phyloP scores from a whole-genome alignment of 495 filamentous ascomycete species.

The Diplogelasinospora grovesii region DNA sequence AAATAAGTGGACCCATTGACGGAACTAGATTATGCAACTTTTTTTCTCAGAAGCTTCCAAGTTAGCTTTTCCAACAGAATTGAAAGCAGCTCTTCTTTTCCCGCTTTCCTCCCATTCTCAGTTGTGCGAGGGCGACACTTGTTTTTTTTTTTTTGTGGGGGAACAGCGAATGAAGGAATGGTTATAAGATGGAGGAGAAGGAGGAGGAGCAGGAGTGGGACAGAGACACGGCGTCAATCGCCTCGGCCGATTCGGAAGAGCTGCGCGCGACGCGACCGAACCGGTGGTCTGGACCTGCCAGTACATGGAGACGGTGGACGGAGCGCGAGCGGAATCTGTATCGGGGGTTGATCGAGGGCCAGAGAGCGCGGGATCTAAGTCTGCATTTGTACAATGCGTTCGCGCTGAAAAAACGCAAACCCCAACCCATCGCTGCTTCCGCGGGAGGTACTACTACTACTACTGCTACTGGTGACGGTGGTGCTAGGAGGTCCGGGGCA shows the following conservation, averaged over 20 bases:
- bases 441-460: too few species aligned
- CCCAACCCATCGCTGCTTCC: too few species aligned
- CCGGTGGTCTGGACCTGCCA: constrained; percentile 46
- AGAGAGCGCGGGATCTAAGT: constrained; percentile 55
- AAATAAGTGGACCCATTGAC: too few species aligned
- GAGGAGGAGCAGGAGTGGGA: constrained; percentile 10
- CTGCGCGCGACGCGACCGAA: constrained; percentile 39
- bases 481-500: too few species aligned
- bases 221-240: constrained; percentile 17
- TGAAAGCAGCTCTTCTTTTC: too few species aligned
- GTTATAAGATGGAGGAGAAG: neutral
- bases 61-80: too few species aligned
- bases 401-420: constrained; percentile 49
- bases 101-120: too few species aligned
- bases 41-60: too few species aligned
- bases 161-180: neutral
- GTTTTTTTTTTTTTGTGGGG: neutral
- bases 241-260: constrained; percentile 24
- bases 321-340: constrained; percentile 50
- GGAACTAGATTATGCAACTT: too few species aligned
- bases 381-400: constrained; percentile 73
- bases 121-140: too few species aligned
- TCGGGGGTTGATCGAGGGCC: constrained; percentile 50
- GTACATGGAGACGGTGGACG: constrained; percentile 57
- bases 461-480: too few species aligned